Percentiles rank a stretch among this genome's conserved stretches.
Conservation (phyloP, 164 flowering plant genomes). For the Tetrastigma voinierianum region DNA sequence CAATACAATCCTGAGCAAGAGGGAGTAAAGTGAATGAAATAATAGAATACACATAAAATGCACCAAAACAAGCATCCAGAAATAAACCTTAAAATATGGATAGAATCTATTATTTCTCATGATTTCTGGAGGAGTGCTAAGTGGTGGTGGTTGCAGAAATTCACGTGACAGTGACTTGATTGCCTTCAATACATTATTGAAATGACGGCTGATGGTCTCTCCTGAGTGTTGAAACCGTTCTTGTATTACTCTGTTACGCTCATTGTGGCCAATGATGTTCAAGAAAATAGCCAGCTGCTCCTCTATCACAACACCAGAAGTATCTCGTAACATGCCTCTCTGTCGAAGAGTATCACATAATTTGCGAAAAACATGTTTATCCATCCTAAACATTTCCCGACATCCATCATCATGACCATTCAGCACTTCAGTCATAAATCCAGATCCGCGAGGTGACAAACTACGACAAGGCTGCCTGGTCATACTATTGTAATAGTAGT, state of each 20-base stretch:
- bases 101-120: conserved; percentile 41
- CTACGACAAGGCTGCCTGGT: conserved; percentile 33
- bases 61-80: neutral
- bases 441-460: conserved; percentile 33
- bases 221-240: conserved; percentile 83
- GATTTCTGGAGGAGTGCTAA: conserved; percentile 47
- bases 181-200: conserved; percentile 71
- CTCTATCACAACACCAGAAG: conserved; percentile 69
- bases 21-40: neutral
- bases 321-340: conserved; percentile 63
- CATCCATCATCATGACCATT: conserved; percentile 42
- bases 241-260: conserved; percentile 72
- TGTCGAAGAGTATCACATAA: conserved; percentile 48
- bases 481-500: conserved; percentile 44
- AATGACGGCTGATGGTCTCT: conserved; percentile 78
- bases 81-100: conserved; percentile 67
- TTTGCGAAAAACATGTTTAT: conserved; percentile 63
- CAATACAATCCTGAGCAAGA: conserved; percentile 65
- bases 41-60: neutral
- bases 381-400: conserved; percentile 74
- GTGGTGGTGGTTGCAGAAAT: conserved; percentile 48
- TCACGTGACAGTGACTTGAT: conserved; percentile 73
- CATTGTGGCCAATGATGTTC: conserved; percentile 70
- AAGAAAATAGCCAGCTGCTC: conserved; percentile 75
- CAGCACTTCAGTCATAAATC: conserved; percentile 53